Conservation (phyloP, 805 yeast genomes). For the Candida gorgasii region DNA sequence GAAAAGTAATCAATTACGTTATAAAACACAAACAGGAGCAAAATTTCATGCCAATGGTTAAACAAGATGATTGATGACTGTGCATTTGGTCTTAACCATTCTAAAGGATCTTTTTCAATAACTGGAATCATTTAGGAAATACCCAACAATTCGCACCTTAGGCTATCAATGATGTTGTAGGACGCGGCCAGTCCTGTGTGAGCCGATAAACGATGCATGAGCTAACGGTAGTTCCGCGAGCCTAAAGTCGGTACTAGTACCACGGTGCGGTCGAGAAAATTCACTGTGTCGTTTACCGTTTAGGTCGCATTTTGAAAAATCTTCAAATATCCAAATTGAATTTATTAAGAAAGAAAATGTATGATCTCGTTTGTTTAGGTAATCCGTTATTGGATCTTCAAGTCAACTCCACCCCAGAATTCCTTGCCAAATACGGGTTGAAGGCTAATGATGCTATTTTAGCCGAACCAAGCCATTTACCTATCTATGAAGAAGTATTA, state of each 20-base stretch:
- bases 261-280: no score
- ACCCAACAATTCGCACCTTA: constrained; percentile 1
- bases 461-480: constrained; percentile 78
- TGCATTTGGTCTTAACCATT: constrained; percentile 46
- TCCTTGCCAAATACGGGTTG: constrained; percentile 76
- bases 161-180: no score
- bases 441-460: constrained; percentile 94
- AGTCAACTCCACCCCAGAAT: constrained; percentile 66
- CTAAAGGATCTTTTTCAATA: constrained; percentile 40
- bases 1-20: constrained; percentile 52
- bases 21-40: constrained; percentile 62
- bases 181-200: no score
- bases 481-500: constrained; percentile 80
- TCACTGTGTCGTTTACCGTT: no score
- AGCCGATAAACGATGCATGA: no score
- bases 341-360: constrained; percentile 39
- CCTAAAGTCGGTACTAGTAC: not conserved
- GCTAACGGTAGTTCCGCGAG: no score
- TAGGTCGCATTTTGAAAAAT: not conserved
- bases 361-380: constrained; percentile 80
- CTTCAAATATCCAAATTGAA: not conserved
- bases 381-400: constrained; percentile 90
- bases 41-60: constrained; percentile 77
- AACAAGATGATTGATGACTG: constrained; percentile 42
- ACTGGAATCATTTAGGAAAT: constrained; percentile 4